These are phyloP conservation scores for Aspergillus sp. DNA, from an alignment of 2,329 filamentous ascomycete genomes.

Conservation along the genomic window DNA sequence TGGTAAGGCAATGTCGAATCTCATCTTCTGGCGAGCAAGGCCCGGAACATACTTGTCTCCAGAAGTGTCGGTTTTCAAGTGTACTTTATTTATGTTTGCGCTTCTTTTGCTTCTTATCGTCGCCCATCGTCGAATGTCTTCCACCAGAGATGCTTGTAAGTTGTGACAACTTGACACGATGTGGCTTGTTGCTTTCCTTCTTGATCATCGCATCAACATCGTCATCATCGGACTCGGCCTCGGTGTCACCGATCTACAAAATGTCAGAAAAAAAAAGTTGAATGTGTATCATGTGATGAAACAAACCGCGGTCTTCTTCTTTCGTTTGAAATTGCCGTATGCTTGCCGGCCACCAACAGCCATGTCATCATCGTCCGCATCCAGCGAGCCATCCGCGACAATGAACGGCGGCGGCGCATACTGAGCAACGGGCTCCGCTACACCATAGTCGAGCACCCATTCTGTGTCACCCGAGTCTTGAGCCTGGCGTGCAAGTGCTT, in stretches of 20 bases:
- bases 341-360: conserved; percentile 35
- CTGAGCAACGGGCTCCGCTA: conserved; percentile 14
- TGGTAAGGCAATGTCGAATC: too few relatives aligned
- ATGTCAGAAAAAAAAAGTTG: conserved; percentile 7
- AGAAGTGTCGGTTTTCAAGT: background rate
- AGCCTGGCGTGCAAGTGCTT: conserved; percentile 43
- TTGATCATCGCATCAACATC: conserved; percentile 14
- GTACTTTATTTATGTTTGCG: conserved; percentile 25
- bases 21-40: background rate
- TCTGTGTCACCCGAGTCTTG: conserved; percentile 47
- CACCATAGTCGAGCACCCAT: conserved; percentile 43
- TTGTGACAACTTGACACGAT: conserved; percentile 21
- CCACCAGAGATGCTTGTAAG: conserved; percentile 37
- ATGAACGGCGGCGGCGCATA: conserved; percentile 30
- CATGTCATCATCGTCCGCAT: conserved; percentile 33
- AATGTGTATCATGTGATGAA: background rate
- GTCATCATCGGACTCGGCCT: conserved; percentile 15
- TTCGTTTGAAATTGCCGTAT: conserved; percentile 45
- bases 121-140: conserved; percentile 11
- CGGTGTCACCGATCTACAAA: conserved; percentile 10
- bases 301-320: conserved; percentile 31
- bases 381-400: conserved; percentile 37
- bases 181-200: conserved; percentile 16
- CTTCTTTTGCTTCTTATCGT: conserved; percentile 26
- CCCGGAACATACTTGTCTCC: background rate